phyloP scores from a whole-genome alignment of 805 yeast species.

The Pichia californica region DNA sequence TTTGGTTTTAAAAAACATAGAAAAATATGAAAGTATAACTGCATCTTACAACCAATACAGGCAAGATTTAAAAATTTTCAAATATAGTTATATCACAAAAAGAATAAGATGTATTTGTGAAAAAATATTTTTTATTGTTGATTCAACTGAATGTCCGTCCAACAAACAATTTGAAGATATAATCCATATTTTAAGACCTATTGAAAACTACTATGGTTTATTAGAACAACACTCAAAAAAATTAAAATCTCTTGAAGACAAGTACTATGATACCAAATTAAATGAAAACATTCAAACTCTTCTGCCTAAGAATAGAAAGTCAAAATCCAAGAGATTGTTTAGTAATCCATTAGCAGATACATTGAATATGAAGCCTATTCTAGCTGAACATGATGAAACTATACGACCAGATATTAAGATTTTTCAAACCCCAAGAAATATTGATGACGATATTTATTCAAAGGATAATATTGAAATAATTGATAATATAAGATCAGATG shows the following conservation, averaged over 20 bases:
- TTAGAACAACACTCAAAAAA: neutral
- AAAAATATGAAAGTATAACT: slow-evolving; percentile 34
- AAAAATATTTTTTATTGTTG: slow-evolving; percentile 36
- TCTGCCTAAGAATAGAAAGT: neutral
- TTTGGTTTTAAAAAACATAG: slow-evolving; percentile 27
- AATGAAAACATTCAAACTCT: slow-evolving; percentile 5
- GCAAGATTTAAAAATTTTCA: slow-evolving; percentile 35
- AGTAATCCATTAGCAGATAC: slow-evolving; percentile 11
- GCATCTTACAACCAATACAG: slow-evolving; percentile 37
- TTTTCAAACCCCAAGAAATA: slow-evolving; percentile 8
- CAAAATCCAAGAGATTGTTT: slow-evolving; percentile 3
- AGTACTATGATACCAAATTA: neutral
- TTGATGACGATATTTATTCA: slow-evolving; percentile 5
- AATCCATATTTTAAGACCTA: slow-evolving; percentile 5
- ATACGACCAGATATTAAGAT: neutral
- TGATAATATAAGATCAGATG: slow-evolving; percentile 9
- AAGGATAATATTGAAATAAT: slow-evolving; percentile 10
- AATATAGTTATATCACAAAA: slow-evolving; percentile 41
- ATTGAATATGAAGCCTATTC: slow-evolving; percentile 8
- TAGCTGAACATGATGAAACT: neutral
- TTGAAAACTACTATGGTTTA: slow-evolving; percentile 8
- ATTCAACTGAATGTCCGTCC: slow-evolving; percentile 21
- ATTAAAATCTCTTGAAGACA: neutral
- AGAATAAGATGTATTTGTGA: slow-evolving; percentile 53
- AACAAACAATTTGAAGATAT: neutral